A percentile compares a stretch with the other conserved stretches of the same genome.
phyloP scores from a whole-genome alignment of 768 basidiomycete species.

The Glaciozyma martinii region DNA sequence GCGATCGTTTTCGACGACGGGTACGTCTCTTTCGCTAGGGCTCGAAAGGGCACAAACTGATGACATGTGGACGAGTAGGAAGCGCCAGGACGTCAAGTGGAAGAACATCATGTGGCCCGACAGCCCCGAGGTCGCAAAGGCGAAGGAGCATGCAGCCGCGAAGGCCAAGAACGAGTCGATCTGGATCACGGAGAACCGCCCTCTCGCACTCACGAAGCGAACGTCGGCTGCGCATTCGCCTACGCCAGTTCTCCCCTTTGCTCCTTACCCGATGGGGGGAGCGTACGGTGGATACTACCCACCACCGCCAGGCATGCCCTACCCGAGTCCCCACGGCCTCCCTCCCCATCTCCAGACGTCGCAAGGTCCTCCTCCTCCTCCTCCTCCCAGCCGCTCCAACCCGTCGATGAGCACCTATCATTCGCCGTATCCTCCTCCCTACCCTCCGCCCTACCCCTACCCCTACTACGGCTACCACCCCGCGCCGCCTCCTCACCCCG shows the following conservation, averaged over 20 bases:
- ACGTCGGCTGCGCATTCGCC: not conserved
- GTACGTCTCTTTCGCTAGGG: slow-evolving; percentile 3
- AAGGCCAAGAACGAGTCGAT: not conserved
- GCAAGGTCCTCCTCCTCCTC: not conserved
- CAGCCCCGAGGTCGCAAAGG: slow-evolving; percentile 11
- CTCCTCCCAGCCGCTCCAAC: not conserved
- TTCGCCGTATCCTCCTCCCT: not conserved
- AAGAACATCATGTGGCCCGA: slow-evolving; percentile 29
- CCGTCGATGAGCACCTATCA: not conserved
- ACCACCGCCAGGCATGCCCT: not conserved
- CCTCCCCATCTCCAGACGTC: not conserved
- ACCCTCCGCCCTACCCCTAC: not conserved
- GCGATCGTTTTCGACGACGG: slow-evolving; percentile 60
- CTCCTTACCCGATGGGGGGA: not conserved
- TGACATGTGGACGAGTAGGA: not conserved
- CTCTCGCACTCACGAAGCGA: not conserved
- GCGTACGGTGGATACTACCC: not conserved
- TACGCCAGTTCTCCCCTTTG: not conserved
- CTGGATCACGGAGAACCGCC: not conserved
- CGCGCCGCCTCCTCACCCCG: not conserved
- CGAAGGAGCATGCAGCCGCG: slow-evolving; percentile 16
- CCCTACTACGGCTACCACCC: not conserved
- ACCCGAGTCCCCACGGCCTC: not conserved
- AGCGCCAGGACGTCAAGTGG: slow-evolving; percentile 19
- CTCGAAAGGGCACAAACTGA: not conserved